Percentiles rank a stretch among this genome's conserved stretches.
phyloP scores from a whole-genome alignment of 768 basidiomycete species.

The Tricholoma terreum region DNA sequence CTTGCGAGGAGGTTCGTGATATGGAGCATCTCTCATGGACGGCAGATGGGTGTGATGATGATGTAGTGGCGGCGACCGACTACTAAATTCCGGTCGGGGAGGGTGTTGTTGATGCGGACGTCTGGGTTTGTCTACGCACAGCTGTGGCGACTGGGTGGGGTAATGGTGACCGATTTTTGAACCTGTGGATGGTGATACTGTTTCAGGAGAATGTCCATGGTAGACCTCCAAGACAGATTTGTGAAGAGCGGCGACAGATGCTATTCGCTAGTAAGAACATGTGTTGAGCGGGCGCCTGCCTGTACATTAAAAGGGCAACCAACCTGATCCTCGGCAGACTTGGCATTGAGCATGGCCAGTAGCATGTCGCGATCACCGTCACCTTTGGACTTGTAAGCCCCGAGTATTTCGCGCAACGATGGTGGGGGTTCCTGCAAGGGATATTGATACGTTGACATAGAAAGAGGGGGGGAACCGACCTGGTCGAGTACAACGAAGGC shows the following conservation, averaged over 20 bases:
- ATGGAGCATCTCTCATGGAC: conserved; percentile 32
- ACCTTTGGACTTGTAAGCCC: conserved; percentile 80
- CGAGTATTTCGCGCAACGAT: conserved; percentile 78
- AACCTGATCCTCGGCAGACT: conserved; percentile 91
- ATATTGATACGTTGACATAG: conserved; percentile 14
- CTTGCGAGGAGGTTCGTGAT: conserved; percentile 51
- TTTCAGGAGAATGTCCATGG: conserved; percentile 26
- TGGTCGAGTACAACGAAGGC: conserved; percentile 42
- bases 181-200: conserved; percentile 14
- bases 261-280: conserved; percentile 52
- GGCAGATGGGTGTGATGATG: conserved; percentile 28
- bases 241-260: conserved; percentile 67
- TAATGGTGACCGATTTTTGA: conserved; percentile 35
- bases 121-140: conserved; percentile 30
- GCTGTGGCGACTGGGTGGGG: conserved; percentile 36
- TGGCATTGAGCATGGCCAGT: conserved; percentile 86
- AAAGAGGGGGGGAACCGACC: conserved; percentile 26
- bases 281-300: not conserved
- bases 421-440: conserved; percentile 70
- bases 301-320: conserved; percentile 16
- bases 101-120: conserved; percentile 29
- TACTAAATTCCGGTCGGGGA: conserved; percentile 25
- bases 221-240: conserved; percentile 67
- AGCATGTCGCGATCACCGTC: conserved; percentile 93
- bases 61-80: conserved; percentile 37